These are phyloP conservation scores for Candida incommunis DNA, from an alignment of 805 yeast genomes.

Conservation along the genomic window DNA sequence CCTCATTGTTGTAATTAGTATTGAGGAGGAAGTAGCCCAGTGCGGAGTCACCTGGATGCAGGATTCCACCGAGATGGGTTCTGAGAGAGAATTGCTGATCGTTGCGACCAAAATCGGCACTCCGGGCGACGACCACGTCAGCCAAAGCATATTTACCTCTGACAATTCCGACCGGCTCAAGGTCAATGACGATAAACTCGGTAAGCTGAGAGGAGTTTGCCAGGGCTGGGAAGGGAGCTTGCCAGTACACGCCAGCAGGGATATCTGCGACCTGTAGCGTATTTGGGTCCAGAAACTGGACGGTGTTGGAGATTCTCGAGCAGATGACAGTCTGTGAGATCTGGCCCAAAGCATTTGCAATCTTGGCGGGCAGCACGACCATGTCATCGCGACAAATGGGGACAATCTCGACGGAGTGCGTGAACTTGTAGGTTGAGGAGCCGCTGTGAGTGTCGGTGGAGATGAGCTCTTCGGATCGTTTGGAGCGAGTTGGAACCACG, in stretches of 20 bases:
- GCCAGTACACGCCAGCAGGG: constrained; percentile 60
- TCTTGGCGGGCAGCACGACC: constrained; percentile 66
- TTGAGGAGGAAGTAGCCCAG: constrained; percentile 75
- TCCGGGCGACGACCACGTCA: constrained; percentile 73
- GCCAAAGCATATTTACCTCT: constrained; percentile 70
- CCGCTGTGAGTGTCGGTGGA: constrained; percentile 86
- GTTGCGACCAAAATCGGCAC: constrained; percentile 68
- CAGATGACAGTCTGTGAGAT: constrained; percentile 71
- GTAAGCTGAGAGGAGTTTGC: constrained; percentile 48
- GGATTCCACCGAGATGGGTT: constrained; percentile 77
- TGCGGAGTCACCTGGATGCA: constrained; percentile 89
- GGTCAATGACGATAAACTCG: constrained; percentile 79
- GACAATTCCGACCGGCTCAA: constrained; percentile 66
- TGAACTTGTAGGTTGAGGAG: constrained; percentile 70
- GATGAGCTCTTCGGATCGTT: constrained; percentile 77
- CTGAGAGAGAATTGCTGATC: constrained; percentile 65
- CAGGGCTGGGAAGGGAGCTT: constrained; percentile 60
- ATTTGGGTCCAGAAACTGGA: constrained; percentile 72
- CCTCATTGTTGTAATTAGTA: constrained; percentile 71
- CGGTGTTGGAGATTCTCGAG: constrained; percentile 58
- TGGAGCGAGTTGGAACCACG: constrained; percentile 68
- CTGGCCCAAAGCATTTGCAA: constrained; percentile 72
- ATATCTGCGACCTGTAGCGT: constrained; percentile 71
- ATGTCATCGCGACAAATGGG: constrained; percentile 92
- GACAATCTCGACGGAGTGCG: constrained; percentile 80